These are phyloP conservation scores for Ceratobasidium sp. DNA, from an alignment of 1,284 basidiomycete species.

Conservation along the genomic window DNA sequence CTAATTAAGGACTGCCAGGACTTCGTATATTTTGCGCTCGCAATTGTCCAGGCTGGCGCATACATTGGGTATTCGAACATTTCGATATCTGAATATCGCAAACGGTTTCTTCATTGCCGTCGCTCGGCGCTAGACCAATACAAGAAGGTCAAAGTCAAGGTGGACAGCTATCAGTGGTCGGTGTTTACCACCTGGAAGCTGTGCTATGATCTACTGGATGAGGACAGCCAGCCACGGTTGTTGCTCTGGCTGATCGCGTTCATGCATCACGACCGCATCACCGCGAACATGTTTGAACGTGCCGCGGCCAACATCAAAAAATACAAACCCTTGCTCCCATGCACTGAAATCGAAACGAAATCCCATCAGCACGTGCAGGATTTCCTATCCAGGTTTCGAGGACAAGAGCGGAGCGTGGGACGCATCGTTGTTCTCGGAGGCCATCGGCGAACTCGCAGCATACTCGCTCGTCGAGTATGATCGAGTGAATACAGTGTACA, in stretches of 20 bases:
- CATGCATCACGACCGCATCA: background rate
- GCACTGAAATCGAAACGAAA: background rate
- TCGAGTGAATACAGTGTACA: background rate
- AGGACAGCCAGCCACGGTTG: background rate
- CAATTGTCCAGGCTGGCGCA: background rate
- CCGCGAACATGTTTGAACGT: slow-evolving; percentile 10
- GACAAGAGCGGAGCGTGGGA: background rate
- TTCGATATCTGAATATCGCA: too few species aligned
- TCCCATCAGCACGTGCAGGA: background rate
- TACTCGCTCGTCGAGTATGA: slow-evolving; percentile 12
- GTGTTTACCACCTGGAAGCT: slow-evolving; percentile 7
- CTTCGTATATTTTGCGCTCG: background rate
- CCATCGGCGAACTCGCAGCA: background rate
- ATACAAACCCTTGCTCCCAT: background rate
- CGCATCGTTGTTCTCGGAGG: background rate
- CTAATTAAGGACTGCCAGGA: background rate
- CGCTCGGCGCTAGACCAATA: background rate
- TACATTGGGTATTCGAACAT: background rate
- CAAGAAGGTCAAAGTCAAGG: background rate
- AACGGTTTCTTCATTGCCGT: too few species aligned
- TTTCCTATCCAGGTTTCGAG: background rate
- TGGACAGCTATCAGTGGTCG: slow-evolving; percentile 8
- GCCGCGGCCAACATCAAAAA: background rate
- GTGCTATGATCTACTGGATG: background rate
- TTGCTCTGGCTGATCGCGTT: slow-evolving; percentile 5